Percentiles rank a stretch among this genome's conserved stretches.
These are phyloP conservation scores for Neofusicoccum umdonicola DNA, from an alignment of 2,329 filamentous ascomycete genomes.

Conservation along the genomic window DNA sequence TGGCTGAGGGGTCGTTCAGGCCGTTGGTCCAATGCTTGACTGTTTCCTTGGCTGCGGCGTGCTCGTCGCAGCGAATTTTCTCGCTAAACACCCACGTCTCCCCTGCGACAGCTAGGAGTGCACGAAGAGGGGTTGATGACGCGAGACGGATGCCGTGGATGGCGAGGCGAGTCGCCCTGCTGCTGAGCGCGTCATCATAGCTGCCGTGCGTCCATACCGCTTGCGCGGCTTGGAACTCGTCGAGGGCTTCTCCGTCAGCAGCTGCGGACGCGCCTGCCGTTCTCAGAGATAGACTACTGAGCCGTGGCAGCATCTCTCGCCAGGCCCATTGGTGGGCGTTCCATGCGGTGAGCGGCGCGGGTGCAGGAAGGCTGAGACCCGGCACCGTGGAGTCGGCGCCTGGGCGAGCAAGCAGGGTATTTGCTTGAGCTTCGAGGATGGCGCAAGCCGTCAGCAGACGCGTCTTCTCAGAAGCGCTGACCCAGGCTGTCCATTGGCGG, in stretches of 20 bases:
- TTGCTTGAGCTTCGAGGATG: slow-evolving; percentile 40
- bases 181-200: not conserved
- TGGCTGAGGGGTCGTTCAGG: slow-evolving; percentile 24
- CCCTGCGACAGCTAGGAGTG: slow-evolving; percentile 44
- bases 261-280: not conserved
- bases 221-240: slow-evolving; percentile 8
- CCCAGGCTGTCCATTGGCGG: slow-evolving; percentile 34
- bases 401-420: slow-evolving; percentile 8
- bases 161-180: not conserved
- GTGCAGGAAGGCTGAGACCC: slow-evolving; percentile 38
- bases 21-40: slow-evolving; percentile 37
- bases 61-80: slow-evolving; percentile 32
- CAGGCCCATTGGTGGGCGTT: slow-evolving; percentile 26
- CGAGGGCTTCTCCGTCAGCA: slow-evolving; percentile 2
- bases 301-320: slow-evolving; percentile 1
- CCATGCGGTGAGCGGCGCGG: slow-evolving; percentile 36
- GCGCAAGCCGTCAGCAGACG: slow-evolving; percentile 43
- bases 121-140: slow-evolving; percentile 32
- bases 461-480: slow-evolving; percentile 30
- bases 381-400: slow-evolving; percentile 14
- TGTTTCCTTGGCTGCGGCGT: slow-evolving; percentile 31
- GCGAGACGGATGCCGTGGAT: not conserved
- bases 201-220: not conserved
- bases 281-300: slow-evolving; percentile 19
- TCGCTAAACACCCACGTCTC: slow-evolving; percentile 47